Base-by-base conservation (phyloP, 2,329 filamentous ascomycete genomes). In the Exophiala calicioides region DNA sequence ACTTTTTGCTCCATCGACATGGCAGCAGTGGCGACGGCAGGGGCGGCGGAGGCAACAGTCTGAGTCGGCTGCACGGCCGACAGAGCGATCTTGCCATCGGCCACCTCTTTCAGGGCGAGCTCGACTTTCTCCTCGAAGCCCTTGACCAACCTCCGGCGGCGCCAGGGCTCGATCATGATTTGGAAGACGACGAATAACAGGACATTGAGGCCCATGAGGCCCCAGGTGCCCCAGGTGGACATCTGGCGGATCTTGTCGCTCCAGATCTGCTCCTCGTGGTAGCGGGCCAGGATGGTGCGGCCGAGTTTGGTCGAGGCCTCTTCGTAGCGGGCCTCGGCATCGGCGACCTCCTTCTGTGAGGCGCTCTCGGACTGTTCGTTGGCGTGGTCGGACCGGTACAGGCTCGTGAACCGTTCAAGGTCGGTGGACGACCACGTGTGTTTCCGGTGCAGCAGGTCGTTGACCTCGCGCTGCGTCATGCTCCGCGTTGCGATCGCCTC, bases 231-330 rank as follows among this genome's bases (percentile, higher is more conserved):
- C 93, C 93, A 98, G 0, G 93, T 98, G 65, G 87, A 93, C 76
- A 95, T 95, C 56, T 93, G 79, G 26, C 93, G 79, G 64, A 98
- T 98, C 60, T 95, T 91, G 66, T 98, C 93, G 63, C 88, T 95
- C 93, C 93, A 98, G 46, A 98, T 94, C 72, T 98, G 93, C 73
- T 98, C 93, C 71, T 98, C 93, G 67, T 98, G 93, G 68, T 98
- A 98, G 51, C 94, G 82, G 52, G 86, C 86, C 40, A 96, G 74
- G 59, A 97, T 96, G 39, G 85, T 83, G 52, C 85, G 83, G 64
- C 86, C 91, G 43, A 98, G 73, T 60, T 84, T 80, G 41, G 83
- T 80, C 44, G 84, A 80, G 1, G 90, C 79, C 52, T 86, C 84
- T 68, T 95, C 87, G 51, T 94, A 82, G 50, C 88, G 81, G 33